Base-by-base conservation (phyloP, 2,329 filamentous ascomycete species). In the Coleophoma cylindrospora region DNA sequence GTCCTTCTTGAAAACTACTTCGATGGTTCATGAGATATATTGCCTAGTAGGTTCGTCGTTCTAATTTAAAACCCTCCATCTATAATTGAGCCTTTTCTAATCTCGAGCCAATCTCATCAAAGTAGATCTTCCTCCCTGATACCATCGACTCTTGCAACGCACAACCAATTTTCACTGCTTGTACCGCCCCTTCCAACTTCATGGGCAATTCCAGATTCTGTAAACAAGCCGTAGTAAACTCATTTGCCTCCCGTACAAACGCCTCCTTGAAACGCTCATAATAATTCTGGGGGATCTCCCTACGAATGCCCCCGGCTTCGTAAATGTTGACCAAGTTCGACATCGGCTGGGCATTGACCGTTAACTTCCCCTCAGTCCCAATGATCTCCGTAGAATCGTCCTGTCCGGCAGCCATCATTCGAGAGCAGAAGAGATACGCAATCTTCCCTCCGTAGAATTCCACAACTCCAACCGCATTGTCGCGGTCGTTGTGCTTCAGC, bases 381-480 rank as follows among this genome's bases (percentile, higher is more conserved):
- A 86, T 82, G 54, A 87, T 77, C 66, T 86, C 82, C 0, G 83
- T 84, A 51, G 74, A 78, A 62, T 87, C 84, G 54, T 85, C 78
- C 64, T 87, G 83, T 0, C 84, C 84, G 0, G 79, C 76, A 0
- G 82, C 79, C 77, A 86, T 87, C 79, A 86, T 87, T 13, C 83
- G 73, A 10, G 73, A 78, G 40, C 72, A 74, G 64, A 83, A 87
- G 53, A 85, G 77, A 61, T 85, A 81, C 2, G 81, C 82, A 43
- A 87, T 80, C 61, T 78, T 77, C 40, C 79, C 81, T 46, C 74
- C 75, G 60, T 75, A 77, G 65, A 87, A 87, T 65, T 87, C 83
- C 13, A 86, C 76, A 15, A 86, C 69, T 3, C 81, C 83, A 0
- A 84, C 72, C 3, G 77, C 81, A 55, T 84, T 85, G 60, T 85